Evolutionary conservation across 2,329 filamentous ascomycete genomes (phyloP).

Genomic region (Nigrospora osmanthi): DNA sequence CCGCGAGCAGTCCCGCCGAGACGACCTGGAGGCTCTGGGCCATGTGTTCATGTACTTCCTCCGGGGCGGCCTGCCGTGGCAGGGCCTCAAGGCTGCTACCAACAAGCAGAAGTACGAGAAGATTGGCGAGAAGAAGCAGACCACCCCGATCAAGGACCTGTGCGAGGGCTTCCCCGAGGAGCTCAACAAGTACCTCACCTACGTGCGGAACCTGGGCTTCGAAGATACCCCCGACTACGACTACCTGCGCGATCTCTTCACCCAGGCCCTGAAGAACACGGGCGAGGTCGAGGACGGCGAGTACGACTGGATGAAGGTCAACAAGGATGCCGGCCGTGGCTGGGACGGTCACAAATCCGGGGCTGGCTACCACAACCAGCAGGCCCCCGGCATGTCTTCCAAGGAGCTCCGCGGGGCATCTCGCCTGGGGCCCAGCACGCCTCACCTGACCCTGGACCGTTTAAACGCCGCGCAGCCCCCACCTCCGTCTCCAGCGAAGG

Average conservation of each 20-base stretch:
- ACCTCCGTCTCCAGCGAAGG: slow-evolving; percentile 77
- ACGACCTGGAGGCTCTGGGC: slow-evolving; percentile 84
- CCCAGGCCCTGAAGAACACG: slow-evolving; percentile 87
- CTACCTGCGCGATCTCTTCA: slow-evolving; percentile 93
- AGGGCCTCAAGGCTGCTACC: slow-evolving; percentile 65
- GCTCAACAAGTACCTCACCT: slow-evolving; percentile 95
- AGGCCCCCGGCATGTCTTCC: slow-evolving; percentile 71
- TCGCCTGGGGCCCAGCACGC: slow-evolving; percentile 56
- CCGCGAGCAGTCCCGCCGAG: slow-evolving; percentile 88
- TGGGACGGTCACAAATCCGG: slow-evolving; percentile 71
- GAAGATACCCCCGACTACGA: slow-evolving; percentile 99
- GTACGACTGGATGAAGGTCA: slow-evolving; percentile 99
- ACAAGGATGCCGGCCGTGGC: slow-evolving; percentile 73
- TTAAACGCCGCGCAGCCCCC: slow-evolving; percentile 92
- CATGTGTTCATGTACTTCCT: slow-evolving; percentile 72
- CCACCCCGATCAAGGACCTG: slow-evolving; percentile 90
- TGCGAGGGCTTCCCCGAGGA: slow-evolving; percentile 95
- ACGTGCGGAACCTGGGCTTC: slow-evolving; percentile 95
- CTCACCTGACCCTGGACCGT: slow-evolving; percentile 73
- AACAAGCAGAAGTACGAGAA: slow-evolving; percentile 99
- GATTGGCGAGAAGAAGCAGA: slow-evolving; percentile 99
- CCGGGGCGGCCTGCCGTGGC: slow-evolving; percentile 64
- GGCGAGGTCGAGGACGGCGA: slow-evolving; percentile 96
- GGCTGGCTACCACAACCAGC: slow-evolving; percentile 65
- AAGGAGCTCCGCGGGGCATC: slow-evolving; percentile 75